Evolutionary conservation across 495 filamentous ascomycete genomes (phyloP).

Genomic region (Aspergillus conjunctus): DNA sequence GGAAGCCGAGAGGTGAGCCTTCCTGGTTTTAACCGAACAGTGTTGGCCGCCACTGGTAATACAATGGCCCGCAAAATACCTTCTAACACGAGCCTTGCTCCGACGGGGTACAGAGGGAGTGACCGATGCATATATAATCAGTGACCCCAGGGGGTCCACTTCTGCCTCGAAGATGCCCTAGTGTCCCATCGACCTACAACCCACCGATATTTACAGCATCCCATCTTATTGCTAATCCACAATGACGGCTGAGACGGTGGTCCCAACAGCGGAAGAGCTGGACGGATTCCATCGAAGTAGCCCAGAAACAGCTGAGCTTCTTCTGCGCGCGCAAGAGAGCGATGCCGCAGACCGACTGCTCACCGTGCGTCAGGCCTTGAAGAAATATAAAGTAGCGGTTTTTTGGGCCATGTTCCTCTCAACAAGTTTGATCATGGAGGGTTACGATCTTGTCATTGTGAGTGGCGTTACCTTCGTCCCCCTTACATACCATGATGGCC

Average conservation of each 20-base stretch:
- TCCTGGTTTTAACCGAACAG: background rate
- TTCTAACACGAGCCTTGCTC: background rate
- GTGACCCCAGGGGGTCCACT: background rate
- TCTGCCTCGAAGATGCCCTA: background rate
- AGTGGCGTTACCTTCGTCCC: conserved; percentile 1
- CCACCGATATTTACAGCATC: background rate
- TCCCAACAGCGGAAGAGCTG: background rate
- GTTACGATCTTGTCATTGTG: conserved; percentile 45
- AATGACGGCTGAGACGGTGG: background rate
- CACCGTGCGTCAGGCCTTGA: conserved; percentile 6
- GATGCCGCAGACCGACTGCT: conserved; percentile 14
- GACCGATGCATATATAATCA: background rate
- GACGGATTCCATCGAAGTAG: background rate
- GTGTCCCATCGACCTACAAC: background rate
- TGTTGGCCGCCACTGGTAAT: background rate
- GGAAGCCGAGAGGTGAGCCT: background rate
- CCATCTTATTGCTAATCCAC: background rate
- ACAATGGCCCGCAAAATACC: background rate
- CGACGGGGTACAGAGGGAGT: background rate
- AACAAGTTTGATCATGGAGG: conserved; percentile 47
- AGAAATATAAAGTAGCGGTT: conserved; percentile 35
- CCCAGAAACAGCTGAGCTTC: conserved; percentile 1
- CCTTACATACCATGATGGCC: background rate
- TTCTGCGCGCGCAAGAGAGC: conserved; percentile 10
- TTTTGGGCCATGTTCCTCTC: conserved; percentile 48